Conservation (phyloP, 176 grass and related monocot genomes). For the Phoenix roebelenii region DNA sequence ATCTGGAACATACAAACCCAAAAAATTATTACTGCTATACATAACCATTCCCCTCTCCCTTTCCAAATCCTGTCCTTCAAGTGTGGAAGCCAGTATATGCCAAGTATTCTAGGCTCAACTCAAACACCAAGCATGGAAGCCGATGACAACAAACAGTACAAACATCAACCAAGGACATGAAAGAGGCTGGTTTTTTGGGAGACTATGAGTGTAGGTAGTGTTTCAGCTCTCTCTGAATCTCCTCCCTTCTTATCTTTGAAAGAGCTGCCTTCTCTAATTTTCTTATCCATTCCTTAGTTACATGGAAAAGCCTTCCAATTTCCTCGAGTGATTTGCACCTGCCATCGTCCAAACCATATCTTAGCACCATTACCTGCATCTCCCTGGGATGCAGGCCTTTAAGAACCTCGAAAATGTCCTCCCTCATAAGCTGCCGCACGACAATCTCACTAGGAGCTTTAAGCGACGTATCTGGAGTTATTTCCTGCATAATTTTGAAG, state of each 20-base stretch:
- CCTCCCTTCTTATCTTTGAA: slow-evolving; percentile 52
- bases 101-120: too few species aligned
- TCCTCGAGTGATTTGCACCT: slow-evolving; percentile 62
- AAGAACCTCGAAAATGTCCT: slow-evolving; percentile 46
- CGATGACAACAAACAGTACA: too few species aligned
- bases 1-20: too few species aligned
- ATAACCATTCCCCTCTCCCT: too few species aligned
- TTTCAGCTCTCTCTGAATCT: slow-evolving; percentile 29
- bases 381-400: slow-evolving; percentile 50
- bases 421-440: slow-evolving; percentile 35
- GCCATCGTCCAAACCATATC: slow-evolving; percentile 60
- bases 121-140: too few species aligned
- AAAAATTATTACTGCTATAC: too few species aligned
- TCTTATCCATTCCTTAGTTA: slow-evolving; percentile 80
- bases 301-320: slow-evolving; percentile 49
- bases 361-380: slow-evolving; percentile 37
- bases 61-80: too few species aligned
- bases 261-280: slow-evolving; percentile 71
- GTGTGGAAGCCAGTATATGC: too few species aligned
- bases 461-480: slow-evolving; percentile 34
- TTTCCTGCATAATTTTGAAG: slow-evolving; percentile 38
- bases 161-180: too few species aligned
- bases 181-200: not conserved
- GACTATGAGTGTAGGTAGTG: slow-evolving; percentile 20
- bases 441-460: slow-evolving; percentile 34